phyloP scores from a whole-genome alignment of 1,284 basidiomycete genomes.

The Fomitopsis pinicola region DNA sequence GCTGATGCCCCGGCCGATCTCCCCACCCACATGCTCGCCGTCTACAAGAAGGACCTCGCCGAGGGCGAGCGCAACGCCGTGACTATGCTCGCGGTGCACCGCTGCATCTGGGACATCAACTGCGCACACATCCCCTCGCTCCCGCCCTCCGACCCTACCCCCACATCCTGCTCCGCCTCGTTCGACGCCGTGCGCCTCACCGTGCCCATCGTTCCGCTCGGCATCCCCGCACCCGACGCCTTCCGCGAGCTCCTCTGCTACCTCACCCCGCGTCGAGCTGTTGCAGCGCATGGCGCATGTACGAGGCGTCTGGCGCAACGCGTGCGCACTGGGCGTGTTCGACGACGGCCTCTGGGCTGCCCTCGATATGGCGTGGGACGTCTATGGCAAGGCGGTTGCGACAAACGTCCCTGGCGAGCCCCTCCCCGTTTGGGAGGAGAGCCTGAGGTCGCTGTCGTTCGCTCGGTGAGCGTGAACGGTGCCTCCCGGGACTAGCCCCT shows the following conservation, averaged over 20 bases:
- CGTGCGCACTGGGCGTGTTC: conserved; percentile 54
- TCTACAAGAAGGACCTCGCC: conserved; percentile 30
- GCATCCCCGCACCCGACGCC: conserved; percentile 58
- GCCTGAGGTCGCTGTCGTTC: neutral
- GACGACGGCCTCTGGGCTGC: conserved; percentile 51
- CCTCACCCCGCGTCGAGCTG: conserved; percentile 37
- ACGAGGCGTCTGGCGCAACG: conserved; percentile 60
- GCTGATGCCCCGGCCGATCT: conserved; percentile 30
- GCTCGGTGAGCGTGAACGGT: neutral
- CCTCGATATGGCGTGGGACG: conserved; percentile 54
- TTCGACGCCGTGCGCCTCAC: conserved; percentile 23
- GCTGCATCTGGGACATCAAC: conserved; percentile 46
- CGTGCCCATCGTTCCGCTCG: conserved; percentile 61
- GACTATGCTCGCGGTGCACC: conserved; percentile 48
- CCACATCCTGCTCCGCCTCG: conserved; percentile 32
- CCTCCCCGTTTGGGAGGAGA: neutral
- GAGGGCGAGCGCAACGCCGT: conserved; percentile 31
- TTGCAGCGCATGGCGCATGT: conserved; percentile 37
- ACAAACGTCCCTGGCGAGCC: neutral
- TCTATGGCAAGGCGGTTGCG: conserved; percentile 17
- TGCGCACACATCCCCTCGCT: conserved; percentile 45
- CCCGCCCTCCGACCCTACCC: conserved; percentile 17
- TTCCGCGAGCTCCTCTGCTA: conserved; percentile 56
- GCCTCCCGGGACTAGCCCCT: neutral
- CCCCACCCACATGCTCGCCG: conserved; percentile 53